phyloP scores from a whole-genome alignment of 495 filamentous ascomycete genomes.

The Neurospora sp. region DNA sequence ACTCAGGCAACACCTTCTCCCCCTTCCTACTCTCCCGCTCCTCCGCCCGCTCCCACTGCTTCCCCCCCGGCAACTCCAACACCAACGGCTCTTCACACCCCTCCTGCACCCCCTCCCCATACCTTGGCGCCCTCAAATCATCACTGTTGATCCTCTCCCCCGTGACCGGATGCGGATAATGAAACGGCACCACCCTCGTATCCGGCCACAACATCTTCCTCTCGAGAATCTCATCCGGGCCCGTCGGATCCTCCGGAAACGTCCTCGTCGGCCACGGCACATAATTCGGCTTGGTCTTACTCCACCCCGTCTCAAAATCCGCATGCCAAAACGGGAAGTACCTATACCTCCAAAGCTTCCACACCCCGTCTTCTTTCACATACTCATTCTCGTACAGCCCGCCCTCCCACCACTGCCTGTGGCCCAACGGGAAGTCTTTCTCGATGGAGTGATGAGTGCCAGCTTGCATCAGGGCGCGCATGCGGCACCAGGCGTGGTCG shows the following conservation, averaged over 20 bases:
- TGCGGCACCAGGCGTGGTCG: conserved; percentile 41
- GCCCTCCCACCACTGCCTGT: conserved; percentile 48
- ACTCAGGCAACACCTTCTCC: conserved; percentile 29
- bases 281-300: conserved; percentile 41
- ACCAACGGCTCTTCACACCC: conserved; percentile 26
- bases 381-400: conserved; percentile 52
- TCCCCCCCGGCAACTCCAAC: conserved; percentile 31
- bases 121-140: conserved; percentile 39
- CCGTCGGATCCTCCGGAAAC: conserved; percentile 38
- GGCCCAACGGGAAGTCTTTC: conserved; percentile 37
- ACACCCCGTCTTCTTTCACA: conserved; percentile 40
- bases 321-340: conserved; percentile 52
- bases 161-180: conserved; percentile 46
- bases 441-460: conserved; percentile 40
- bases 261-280: conserved; percentile 34
- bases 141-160: conserved; percentile 31
- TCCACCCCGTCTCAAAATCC: conserved; percentile 42
- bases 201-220: conserved; percentile 47
- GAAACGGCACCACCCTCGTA: conserved; percentile 44
- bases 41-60: conserved; percentile 25
- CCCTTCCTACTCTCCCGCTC: conserved; percentile 18
- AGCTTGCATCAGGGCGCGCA: conserved; percentile 46
- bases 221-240: conserved; percentile 44
- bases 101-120: conserved; percentile 27
- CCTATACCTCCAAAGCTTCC: conserved; percentile 45